Percentiles rank a stretch among this genome's conserved stretches.
Evolutionary conservation across 2,329 filamentous ascomycete species (phyloP).

Genomic region (Ambrosiella cleistominuta): DNA sequence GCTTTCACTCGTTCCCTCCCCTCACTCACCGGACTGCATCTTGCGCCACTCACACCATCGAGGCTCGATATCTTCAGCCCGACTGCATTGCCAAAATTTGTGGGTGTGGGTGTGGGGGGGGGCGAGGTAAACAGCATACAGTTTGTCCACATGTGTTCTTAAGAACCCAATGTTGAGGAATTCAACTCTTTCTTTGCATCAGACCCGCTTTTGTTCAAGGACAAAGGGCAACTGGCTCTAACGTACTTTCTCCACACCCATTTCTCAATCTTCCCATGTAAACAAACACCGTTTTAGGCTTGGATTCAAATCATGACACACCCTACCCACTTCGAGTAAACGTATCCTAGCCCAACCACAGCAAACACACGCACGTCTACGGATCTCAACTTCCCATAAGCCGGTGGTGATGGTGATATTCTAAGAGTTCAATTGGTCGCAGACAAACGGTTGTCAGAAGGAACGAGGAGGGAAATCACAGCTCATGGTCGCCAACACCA

Average conservation of each 20-base stretch:
- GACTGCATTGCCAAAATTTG: background rate
- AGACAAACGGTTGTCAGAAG: background rate
- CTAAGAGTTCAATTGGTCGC: background rate
- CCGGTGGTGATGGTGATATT: background rate
- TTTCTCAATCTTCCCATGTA: too few relatives aligned
- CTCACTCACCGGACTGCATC: background rate
- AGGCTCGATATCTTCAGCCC: background rate
- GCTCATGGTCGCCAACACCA: background rate
- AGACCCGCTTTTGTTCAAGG: too few relatives aligned
- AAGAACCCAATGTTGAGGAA: too few relatives aligned
- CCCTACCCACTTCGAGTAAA: too few relatives aligned
- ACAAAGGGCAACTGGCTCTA: too few relatives aligned
- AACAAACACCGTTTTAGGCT: too few relatives aligned
- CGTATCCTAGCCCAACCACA: background rate
- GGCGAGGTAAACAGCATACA: too few relatives aligned
- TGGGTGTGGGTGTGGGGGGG: background rate
- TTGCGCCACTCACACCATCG: background rate
- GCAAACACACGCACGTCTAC: background rate
- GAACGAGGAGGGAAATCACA: background rate
- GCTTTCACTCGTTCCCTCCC: background rate
- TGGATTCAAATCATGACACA: too few relatives aligned
- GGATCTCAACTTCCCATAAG: background rate
- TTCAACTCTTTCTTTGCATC: too few relatives aligned
- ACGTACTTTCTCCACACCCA: too few relatives aligned
- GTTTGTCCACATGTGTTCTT: too few relatives aligned